Percentiles rank a stretch among this genome's conserved stretches.
Conservation (phyloP, 169 alveolate genomes). For the Sarcocystis neurona region DNA sequence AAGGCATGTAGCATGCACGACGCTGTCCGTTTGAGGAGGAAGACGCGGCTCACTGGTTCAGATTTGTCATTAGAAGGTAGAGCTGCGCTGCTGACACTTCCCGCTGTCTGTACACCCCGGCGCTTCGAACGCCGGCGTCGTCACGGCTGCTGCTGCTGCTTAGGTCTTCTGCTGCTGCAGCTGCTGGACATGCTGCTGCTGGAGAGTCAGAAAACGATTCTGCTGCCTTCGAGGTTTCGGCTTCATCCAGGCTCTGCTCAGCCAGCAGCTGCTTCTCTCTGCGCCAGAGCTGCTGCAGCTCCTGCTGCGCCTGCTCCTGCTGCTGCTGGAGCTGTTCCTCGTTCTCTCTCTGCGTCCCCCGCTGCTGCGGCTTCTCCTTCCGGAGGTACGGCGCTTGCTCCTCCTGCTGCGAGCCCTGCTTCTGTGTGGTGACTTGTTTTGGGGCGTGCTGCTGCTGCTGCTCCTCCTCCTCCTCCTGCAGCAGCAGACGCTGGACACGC, state of each 20-base stretch:
- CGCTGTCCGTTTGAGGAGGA: too few relatives aligned
- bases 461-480: neutral
- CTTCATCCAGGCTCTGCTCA: too few relatives aligned
- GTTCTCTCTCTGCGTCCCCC: neutral
- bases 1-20: too few relatives aligned
- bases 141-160: too few relatives aligned
- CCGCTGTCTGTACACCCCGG: slow-evolving; percentile 47
- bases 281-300: too few relatives aligned
- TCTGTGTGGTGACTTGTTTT: neutral
- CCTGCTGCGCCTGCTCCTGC: too few relatives aligned
- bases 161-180: too few relatives aligned
- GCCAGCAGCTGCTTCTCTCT: too few relatives aligned
- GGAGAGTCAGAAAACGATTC: too few relatives aligned
- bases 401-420: slow-evolving; percentile 30
- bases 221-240: too few relatives aligned
- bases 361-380: slow-evolving; percentile 26
- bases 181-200: too few relatives aligned
- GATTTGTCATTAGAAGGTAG: slow-evolving; percentile 68
- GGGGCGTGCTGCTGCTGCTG: neutral
- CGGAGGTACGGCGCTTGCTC: neutral
- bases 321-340: neutral
- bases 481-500: neutral
- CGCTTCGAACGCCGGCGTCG: neutral
- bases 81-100: slow-evolving; percentile 69
- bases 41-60: slow-evolving; percentile 63